These are phyloP conservation scores for Cutaneotrichosporon cavernicola DNA, from an alignment of 1,284 basidiomycete species.

Conservation along the genomic window DNA sequence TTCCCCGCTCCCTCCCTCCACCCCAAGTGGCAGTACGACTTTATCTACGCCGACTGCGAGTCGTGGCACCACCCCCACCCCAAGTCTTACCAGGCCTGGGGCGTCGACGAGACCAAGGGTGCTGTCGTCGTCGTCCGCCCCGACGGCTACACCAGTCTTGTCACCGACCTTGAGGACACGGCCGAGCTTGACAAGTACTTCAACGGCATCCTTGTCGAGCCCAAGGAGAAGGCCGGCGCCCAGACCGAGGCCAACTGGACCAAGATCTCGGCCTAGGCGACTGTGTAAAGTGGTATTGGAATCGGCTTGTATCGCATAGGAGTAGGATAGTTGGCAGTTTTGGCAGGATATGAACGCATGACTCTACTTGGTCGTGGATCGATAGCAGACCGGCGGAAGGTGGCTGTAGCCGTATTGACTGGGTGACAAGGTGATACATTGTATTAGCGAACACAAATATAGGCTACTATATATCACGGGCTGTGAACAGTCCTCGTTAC, in stretches of 20 bases:
- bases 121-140: slow-evolving; percentile 48
- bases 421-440: too few species aligned
- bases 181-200: slow-evolving; percentile 11
- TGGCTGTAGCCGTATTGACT: too few species aligned
- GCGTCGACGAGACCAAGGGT: slow-evolving; percentile 43
- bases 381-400: too few species aligned
- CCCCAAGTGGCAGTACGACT: slow-evolving; percentile 24
- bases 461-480: too few species aligned
- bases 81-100: slow-evolving; percentile 47
- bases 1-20: slow-evolving; percentile 20
- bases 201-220: slow-evolving; percentile 11
- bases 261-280: background rate
- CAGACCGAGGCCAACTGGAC: slow-evolving; percentile 16
- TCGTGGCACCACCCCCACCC: slow-evolving; percentile 42
- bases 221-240: slow-evolving; percentile 6
- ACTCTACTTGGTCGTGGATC: background rate
- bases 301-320: background rate
- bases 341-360: background rate
- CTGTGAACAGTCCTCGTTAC: too few species aligned
- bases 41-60: slow-evolving; percentile 41
- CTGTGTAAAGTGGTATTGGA: background rate
- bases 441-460: too few species aligned
- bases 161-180: slow-evolving; percentile 25
- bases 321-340: slow-evolving; percentile 1
- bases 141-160: slow-evolving; percentile 37